Conservation (phyloP, 2,329 filamentous ascomycete genomes). For the Albophoma yamanashiensis region DNA sequence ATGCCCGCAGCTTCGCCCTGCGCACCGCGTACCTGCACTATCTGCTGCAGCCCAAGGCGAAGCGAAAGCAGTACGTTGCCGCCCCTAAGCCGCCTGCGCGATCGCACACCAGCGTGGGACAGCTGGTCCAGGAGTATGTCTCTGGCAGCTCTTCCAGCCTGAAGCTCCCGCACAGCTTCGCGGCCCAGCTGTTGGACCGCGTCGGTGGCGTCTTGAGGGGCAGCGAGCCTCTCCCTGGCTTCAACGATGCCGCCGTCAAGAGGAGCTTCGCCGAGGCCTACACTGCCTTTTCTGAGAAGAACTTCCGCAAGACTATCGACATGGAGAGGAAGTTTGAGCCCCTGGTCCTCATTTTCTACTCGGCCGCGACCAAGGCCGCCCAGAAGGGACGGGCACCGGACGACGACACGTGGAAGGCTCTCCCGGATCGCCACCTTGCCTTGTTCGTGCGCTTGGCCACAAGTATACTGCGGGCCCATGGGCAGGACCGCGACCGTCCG, state of each 20-base stretch:
- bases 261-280: slow-evolving; percentile 91
- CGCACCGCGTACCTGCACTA: slow-evolving; percentile 88
- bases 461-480: slow-evolving; percentile 69
- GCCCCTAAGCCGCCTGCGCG: slow-evolving; percentile 49
- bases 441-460: slow-evolving; percentile 84
- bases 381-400: slow-evolving; percentile 64
- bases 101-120: slow-evolving; percentile 64
- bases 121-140: slow-evolving; percentile 80
- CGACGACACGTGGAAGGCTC: slow-evolving; percentile 81
- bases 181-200: slow-evolving; percentile 50
- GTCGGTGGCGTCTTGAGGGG: slow-evolving; percentile 73
- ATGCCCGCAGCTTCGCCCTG: slow-evolving; percentile 85
- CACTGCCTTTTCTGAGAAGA: slow-evolving; percentile 81
- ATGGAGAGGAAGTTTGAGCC: slow-evolving; percentile 91
- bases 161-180: slow-evolving; percentile 49
- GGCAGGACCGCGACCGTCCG: slow-evolving; percentile 74
- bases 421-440: slow-evolving; percentile 90
- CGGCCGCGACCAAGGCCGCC: slow-evolving; percentile 76
- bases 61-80: slow-evolving; percentile 78
- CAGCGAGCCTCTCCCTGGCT: slow-evolving; percentile 76
- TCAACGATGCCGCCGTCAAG: slow-evolving; percentile 82
- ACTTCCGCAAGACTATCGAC: slow-evolving; percentile 83
- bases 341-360: slow-evolving; percentile 91
- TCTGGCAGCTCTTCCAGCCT: slow-evolving; percentile 36
- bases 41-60: slow-evolving; percentile 81